Evolutionary conservation across 208 protist genomes (phyloP), one percentile per base, ranked within the genome.

Genomic region (Leptomonas seymouri): DNA sequence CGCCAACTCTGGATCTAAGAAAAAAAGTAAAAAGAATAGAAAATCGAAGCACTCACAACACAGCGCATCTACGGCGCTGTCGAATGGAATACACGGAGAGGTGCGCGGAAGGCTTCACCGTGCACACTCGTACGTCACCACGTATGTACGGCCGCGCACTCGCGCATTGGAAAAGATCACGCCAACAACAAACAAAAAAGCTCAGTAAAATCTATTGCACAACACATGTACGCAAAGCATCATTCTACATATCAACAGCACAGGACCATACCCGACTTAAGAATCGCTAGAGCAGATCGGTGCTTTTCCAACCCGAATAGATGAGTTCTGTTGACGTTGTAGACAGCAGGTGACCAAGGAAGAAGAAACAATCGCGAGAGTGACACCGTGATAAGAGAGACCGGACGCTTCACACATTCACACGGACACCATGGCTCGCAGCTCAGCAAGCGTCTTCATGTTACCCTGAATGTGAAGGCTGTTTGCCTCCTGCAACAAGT

Each of bases 401-500:
- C 3, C 34, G 34, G 9, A 39, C 3, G 3, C 34, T 21, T 39
- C 6, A n/a, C 20, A 3, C 30, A 27, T 30, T 55, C 49, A 82
- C 23, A 51, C 66, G 1, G 73, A 66, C 25, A 85, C 67, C 50
- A 81, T 75, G 1, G 84, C 75, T 14, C 80, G 81, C 58, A 94
- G 50, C 31, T 88, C 76, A 2, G 71, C 39, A 11, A 94, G 65
- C 18, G 73, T 60, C 56, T 71, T 74, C 39, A 90, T 48, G 57
- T 71, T 74, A 20, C 89, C 80, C n/a, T 82, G 69, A 30, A 80
- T 76, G 28, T 81, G 39, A 18, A 93, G 59, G 44, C 27, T 56
- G 61, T 81, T 82, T 1, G 80, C 64, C 58, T 96, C 87, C 48
- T 86, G 87, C n/a, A 96, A 60, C 20, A 90, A 50, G 7, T 85